Base-by-base conservation (phyloP, 1,284 basidiomycete genomes). In the Cutaneotrichosporon dermatis region DNA sequence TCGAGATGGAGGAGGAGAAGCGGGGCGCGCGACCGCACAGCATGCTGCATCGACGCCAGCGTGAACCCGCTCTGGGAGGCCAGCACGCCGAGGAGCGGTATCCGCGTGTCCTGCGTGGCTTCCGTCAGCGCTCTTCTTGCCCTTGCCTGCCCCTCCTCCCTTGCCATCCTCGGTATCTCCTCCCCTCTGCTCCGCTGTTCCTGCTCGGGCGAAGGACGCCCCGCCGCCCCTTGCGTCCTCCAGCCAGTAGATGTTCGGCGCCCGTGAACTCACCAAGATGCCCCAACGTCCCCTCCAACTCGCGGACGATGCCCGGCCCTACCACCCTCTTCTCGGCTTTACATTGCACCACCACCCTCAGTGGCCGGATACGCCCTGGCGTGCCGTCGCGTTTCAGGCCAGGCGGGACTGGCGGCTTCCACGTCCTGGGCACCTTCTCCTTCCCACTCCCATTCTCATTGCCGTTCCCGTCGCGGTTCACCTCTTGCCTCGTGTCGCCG, bases 301-400 rank as follows among this genome's bases (percentile, higher is more conserved):
- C 92, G 44, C 92, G 84, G 1, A 95, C 83, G 65, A 87, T 86
- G 6, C 85, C 84, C 1, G 92, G 90, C 0, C 88, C 84, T 39
- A 87, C 76, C 70, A 87, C 87, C 74, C 85, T 87, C 76, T 85
- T 86, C 69, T 92, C 88, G 0, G 90, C 90, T 79, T 96, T 96
- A 81, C 92, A 96, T 70, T 95, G 92, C 0, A 83, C 90, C 13
- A 94, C 69, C n/a, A 95, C 82, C 40, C 91, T 86, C 1, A 92
- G 67, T 0, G 88, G 81, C 37, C 72, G 15, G 33, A 56, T 51
- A 12, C 53, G 43, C 6, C 25, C 25, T 25, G 56, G 61, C 16
- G 36, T 49, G 25, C 54, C 48, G 12, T 40, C 25, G 5, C 25
- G 13, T 16, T 48, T 54, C 11, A 55, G 44, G 2, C 13, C 53